Evolutionary conservation across 768 basidiomycete species (phyloP).

Genomic region (Russula emetica): DNA sequence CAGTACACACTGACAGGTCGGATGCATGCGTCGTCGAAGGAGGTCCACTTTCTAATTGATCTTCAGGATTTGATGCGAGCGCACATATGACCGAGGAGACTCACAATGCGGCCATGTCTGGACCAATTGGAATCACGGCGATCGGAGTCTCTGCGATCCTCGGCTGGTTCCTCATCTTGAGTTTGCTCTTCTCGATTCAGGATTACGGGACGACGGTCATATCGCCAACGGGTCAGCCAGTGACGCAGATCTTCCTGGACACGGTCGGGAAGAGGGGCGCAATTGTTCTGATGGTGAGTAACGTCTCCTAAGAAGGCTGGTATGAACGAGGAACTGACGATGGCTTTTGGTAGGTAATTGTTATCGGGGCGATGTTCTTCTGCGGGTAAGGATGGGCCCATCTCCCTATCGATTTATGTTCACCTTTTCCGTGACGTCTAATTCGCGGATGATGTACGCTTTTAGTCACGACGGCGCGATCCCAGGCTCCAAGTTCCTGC

Average conservation of each 20-base stretch:
- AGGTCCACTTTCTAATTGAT: too few relatives aligned
- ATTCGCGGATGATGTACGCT: constrained; percentile 79
- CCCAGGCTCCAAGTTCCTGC: constrained; percentile 63
- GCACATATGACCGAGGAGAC: too few relatives aligned
- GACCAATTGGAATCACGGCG: too few relatives aligned
- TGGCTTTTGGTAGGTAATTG: constrained; percentile 44
- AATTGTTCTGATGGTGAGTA: too few relatives aligned
- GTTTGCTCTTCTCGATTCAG: constrained; percentile 73
- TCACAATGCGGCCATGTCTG: too few relatives aligned
- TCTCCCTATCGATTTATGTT: neutral
- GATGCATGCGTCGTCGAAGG: too few relatives aligned
- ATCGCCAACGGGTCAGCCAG: constrained; percentile 59
- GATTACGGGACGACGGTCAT: constrained; percentile 53
- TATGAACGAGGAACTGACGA: too few relatives aligned
- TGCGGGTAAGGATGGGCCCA: constrained; percentile 47
- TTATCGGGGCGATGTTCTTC: constrained; percentile 70
- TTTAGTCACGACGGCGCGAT: constrained; percentile 73
- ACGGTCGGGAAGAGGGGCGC: too few relatives aligned
- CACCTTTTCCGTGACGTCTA: constrained; percentile 70
- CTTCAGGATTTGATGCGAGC: too few relatives aligned
- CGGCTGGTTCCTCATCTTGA: constrained; percentile 73
- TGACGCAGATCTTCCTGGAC: constrained; percentile 72
- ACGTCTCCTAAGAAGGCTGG: neutral
- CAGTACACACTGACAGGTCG: too few relatives aligned
- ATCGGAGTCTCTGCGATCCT: constrained; percentile 67